Evolutionary conservation across 371 early-diverging fungal species (phyloP).

Genomic region (Mucor lusitanicus): DNA sequence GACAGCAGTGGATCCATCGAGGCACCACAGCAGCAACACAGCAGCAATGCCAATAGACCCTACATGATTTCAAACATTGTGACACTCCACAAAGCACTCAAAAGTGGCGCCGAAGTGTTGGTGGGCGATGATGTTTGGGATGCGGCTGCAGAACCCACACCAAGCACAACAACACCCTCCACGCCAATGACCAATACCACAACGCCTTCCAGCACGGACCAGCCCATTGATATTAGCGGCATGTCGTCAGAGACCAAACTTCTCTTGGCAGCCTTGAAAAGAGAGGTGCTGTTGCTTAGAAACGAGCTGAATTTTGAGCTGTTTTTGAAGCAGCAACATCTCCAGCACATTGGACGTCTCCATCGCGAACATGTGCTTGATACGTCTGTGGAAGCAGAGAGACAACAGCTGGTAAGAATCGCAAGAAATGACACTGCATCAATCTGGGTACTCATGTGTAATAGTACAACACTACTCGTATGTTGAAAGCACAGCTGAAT

Average conservation of each 20-base stretch:
- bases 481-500: slow-evolving; percentile 56
- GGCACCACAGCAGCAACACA: background rate
- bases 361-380: slow-evolving; percentile 68
- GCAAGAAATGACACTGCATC: background rate
- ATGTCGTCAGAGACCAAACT: slow-evolving; percentile 35
- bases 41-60: slow-evolving; percentile 9
- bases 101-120: slow-evolving; percentile 53
- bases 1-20: background rate
- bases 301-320: slow-evolving; percentile 71
- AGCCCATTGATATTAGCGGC: background rate
- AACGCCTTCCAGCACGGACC: background rate
- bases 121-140: slow-evolving; percentile 57
- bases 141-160: slow-evolving; percentile 27
- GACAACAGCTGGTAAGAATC: slow-evolving; percentile 52
- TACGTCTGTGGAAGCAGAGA: slow-evolving; percentile 64
- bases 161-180: slow-evolving; percentile 11
- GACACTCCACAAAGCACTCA: slow-evolving; percentile 48
- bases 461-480: slow-evolving; percentile 61
- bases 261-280: slow-evolving; percentile 50
- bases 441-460: background rate
- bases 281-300: slow-evolving; percentile 59
- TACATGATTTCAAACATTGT: slow-evolving; percentile 45
- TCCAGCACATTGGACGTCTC: slow-evolving; percentile 66
- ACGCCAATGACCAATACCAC: slow-evolving; percentile 8
- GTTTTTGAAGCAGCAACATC: slow-evolving; percentile 68